These are phyloP conservation scores for Monilinia fructicola DNA, from an alignment of 2,329 filamentous ascomycete species.

Conservation along the genomic window DNA sequence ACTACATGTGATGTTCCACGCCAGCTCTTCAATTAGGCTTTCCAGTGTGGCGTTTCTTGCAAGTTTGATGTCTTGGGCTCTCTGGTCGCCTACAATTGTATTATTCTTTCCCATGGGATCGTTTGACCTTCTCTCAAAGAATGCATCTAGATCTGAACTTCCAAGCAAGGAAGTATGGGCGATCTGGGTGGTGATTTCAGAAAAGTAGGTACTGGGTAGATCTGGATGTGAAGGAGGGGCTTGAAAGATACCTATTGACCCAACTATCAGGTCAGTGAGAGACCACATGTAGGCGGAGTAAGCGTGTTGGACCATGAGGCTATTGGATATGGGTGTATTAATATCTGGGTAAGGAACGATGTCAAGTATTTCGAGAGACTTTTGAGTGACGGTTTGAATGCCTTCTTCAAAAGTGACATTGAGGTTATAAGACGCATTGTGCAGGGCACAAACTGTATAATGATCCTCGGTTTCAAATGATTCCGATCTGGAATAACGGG, in stretches of 20 bases:
- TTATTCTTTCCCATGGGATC: not conserved
- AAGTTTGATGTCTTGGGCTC: not conserved
- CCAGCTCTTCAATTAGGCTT: not conserved
- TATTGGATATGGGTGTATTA: not conserved
- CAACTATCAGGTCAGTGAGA: constrained; percentile 26
- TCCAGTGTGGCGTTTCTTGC: constrained; percentile 9
- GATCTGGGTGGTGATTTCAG: constrained; percentile 27
- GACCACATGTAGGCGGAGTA: constrained; percentile 30
- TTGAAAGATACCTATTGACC: constrained; percentile 26
- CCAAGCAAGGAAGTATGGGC: constrained; percentile 28
- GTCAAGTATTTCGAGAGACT: constrained; percentile 8
- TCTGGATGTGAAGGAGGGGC: constrained; percentile 3
- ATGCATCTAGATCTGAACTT: constrained; percentile 28
- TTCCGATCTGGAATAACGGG: constrained; percentile 19
- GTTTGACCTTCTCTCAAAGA: constrained; percentile 25
- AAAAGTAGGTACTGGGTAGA: constrained; percentile 19
- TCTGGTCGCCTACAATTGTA: not conserved
- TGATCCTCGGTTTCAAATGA: constrained; percentile 12
- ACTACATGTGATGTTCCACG: constrained; percentile 2
- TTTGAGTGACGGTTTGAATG: constrained; percentile 22
- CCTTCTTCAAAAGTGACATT: constrained; percentile 26
- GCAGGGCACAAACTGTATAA: constrained; percentile 26
- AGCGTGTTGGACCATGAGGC: constrained; percentile 26
- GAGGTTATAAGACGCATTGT: constrained; percentile 28
- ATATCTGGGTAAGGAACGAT: constrained; percentile 24